These are phyloP conservation scores for Volvox africanus DNA, from an alignment of 139 green algal species.

Conservation along the genomic window DNA sequence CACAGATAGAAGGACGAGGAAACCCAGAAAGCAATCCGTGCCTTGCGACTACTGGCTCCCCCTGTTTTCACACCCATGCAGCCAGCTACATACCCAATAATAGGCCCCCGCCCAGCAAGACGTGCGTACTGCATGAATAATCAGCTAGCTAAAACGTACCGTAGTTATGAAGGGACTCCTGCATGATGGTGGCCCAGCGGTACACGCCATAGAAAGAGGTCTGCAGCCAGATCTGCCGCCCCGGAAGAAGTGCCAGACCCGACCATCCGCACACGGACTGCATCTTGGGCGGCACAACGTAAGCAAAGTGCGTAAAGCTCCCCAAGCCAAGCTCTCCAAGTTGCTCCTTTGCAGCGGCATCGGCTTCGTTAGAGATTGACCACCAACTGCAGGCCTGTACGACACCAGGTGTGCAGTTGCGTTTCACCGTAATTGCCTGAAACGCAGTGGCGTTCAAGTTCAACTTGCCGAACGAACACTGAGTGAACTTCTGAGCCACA, in stretches of 20 bases:
- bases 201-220: neutral
- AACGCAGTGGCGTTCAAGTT: neutral
- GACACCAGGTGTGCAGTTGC: neutral
- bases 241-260: neutral
- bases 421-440: neutral
- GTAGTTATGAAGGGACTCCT: neutral
- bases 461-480: neutral
- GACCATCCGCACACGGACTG: neutral
- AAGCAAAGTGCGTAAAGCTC: neutral
- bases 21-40: no score
- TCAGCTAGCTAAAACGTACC: neutral
- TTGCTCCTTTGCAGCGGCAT: neutral
- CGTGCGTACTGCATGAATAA: no score
- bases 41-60: no score
- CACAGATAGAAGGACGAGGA: no score
- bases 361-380: neutral
- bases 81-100: no score
- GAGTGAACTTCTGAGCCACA: neutral
- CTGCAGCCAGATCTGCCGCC: neutral
- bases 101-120: no score
- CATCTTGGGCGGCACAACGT: neutral
- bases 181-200: neutral
- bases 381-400: neutral
- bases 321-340: neutral
- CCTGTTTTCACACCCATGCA: no score